These are phyloP conservation scores for Hansfordia pulvinata DNA, from an alignment of 2,329 filamentous ascomycete genomes.

Conservation along the genomic window DNA sequence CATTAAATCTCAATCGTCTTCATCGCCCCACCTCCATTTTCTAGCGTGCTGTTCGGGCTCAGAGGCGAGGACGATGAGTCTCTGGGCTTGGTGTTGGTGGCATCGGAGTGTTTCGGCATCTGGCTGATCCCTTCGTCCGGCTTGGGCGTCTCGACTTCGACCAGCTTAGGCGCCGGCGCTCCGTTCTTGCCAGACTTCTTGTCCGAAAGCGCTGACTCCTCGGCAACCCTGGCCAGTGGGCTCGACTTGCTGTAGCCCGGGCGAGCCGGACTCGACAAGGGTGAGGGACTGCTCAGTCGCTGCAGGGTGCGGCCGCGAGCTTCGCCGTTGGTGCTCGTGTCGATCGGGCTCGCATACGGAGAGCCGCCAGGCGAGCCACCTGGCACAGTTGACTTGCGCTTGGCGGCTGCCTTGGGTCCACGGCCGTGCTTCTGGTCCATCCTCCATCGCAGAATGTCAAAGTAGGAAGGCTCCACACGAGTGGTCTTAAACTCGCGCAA, in stretches of 20 bases:
- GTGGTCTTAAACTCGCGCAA: conserved; percentile 81
- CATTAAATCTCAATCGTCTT: conserved; percentile 51
- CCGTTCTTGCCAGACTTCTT: conserved; percentile 6
- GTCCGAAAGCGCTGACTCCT: conserved; percentile 40
- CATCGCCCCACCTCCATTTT: conserved; percentile 41
- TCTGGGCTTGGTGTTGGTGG: conserved; percentile 24
- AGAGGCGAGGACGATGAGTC: conserved; percentile 9
- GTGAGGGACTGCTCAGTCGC: conserved; percentile 50
- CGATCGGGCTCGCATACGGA: conserved; percentile 53
- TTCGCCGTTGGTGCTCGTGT: conserved; percentile 39
- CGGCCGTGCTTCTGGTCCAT: conserved; percentile 91
- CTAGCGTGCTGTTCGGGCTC: no score
- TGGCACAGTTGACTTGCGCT: conserved; percentile 37
- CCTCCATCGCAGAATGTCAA: conserved; percentile 91
- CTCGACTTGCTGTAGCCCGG: conserved; percentile 55
- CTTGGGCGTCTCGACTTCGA: conserved; percentile 43
- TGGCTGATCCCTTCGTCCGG: conserved; percentile 27
- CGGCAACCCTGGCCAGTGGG: conserved; percentile 60
- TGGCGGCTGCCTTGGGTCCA: conserved; percentile 25
- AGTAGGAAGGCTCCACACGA: conserved; percentile 82
- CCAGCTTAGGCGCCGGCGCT: conserved; percentile 11
- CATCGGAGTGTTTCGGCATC: conserved; percentile 16
- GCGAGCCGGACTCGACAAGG: conserved; percentile 49
- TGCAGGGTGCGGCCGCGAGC: conserved; percentile 60
- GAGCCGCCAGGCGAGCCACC: conserved; percentile 31